A percentile compares a stretch with the other conserved stretches of the same genome.
Conservation (phyloP, 2,329 filamentous ascomycete genomes). For the Botrytis hyacinthi region DNA sequence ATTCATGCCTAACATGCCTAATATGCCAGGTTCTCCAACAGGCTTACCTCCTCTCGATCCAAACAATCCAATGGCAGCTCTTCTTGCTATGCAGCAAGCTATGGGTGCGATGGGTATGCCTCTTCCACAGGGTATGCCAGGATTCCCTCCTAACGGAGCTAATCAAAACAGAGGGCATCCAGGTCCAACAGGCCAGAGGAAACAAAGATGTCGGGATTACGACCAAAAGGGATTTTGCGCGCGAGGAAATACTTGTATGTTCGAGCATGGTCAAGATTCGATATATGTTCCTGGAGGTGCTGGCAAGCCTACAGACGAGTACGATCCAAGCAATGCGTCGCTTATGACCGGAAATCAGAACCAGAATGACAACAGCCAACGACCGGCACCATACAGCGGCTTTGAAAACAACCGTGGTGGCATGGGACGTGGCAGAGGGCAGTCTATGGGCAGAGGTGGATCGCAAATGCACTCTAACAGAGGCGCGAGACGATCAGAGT, state of each 20-base stretch:
- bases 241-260: slow-evolving; percentile 64
- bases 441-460: slow-evolving; percentile 32
- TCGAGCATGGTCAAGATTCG: slow-evolving; percentile 62
- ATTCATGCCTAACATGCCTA: slow-evolving; percentile 23
- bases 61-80: slow-evolving; percentile 58
- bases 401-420: slow-evolving; percentile 27
- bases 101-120: slow-evolving; percentile 48
- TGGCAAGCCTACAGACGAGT: slow-evolving; percentile 44
- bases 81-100: slow-evolving; percentile 55
- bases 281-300: slow-evolving; percentile 40
- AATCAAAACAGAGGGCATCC: slow-evolving; percentile 5
- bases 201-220: slow-evolving; percentile 62
- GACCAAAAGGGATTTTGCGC: slow-evolving; percentile 71
- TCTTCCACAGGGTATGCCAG: slow-evolving; percentile 44
- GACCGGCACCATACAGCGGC: background rate
- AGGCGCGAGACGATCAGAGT: slow-evolving; percentile 47
- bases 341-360: slow-evolving; percentile 39
- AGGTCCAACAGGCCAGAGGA: slow-evolving; percentile 28
- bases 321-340: slow-evolving; percentile 56
- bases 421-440: slow-evolving; percentile 39
- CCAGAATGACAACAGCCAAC: slow-evolving; percentile 22
- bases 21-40: slow-evolving; percentile 33
- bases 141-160: slow-evolving; percentile 33
- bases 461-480: slow-evolving; percentile 25
- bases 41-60: slow-evolving; percentile 54